Base-by-base conservation (phyloP, 306 rosid genomes). In the Ochetophila trinervis region DNA sequence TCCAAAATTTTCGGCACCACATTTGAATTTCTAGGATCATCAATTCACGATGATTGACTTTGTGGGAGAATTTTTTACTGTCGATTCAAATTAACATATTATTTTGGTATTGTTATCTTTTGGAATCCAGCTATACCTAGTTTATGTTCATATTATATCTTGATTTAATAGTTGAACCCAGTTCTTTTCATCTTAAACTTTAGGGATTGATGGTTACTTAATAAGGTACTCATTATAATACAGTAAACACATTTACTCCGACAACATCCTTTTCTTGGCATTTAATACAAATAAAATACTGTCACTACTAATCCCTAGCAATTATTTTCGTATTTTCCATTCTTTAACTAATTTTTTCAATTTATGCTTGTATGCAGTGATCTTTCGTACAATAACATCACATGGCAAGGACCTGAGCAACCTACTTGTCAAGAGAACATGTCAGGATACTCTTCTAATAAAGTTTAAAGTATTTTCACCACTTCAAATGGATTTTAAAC, bases 351-450 rank as follows among this genome's bases (percentile, higher is more conserved):
- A 42, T 37, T 15, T 21, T 63, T 51, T 42, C 49, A 37, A 8
- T 59, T 44, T 64, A 35, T 80, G 56, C 47, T 78, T 72, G 63
- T 62, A 23, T 68, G 68, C 86, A 92, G 98, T 60, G 96, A 92
- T 78, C 93, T 92, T 78, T 89, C 98, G 4, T 92, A 84, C 89
- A 92, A 92, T 84, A 89, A 89, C 82, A 76, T 92, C 69, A 74
- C 82, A 2, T 81, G 81, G 83, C 91, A 80, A 81, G 87, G 86
- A 69, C 89, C 84, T 53, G 86, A 63, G 53, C 67, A 72, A 54
- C 52, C 70, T 54, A 71, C 89, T 75, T 92, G 98, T 78, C 77
- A 57, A 57, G 80, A 76, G 6, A 27, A 83, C 82, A 48, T 76
- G 98, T 89, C 44, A 75, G 89, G 19, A 40, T 23, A 62, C 53